Conservation (phyloP, 208 protist genomes). For the Lotmaria passim region DNA sequence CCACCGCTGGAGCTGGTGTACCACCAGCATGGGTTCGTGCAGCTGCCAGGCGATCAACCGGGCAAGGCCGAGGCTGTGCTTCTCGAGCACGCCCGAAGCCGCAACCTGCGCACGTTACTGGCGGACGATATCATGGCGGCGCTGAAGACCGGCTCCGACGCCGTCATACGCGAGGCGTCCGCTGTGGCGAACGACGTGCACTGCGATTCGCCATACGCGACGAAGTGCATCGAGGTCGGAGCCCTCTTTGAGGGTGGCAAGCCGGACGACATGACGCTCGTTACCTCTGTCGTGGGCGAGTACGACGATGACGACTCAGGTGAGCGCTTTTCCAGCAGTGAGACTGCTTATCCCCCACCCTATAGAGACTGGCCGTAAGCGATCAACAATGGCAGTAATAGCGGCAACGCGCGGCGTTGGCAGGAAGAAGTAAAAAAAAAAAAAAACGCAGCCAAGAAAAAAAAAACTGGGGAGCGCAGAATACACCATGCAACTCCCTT, state of each 20-base stretch:
- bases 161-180: conserved; percentile 44
- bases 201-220: conserved; percentile 67
- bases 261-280: conserved; percentile 78
- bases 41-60: neutral
- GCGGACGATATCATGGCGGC: conserved; percentile 58
- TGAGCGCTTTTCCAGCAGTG: conserved; percentile 51
- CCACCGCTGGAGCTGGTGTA: conserved; percentile 35
- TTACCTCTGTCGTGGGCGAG: conserved; percentile 61
- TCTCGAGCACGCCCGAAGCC: conserved; percentile 5
- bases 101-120: conserved; percentile 31
- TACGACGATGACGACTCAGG: conserved; percentile 46
- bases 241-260: conserved; percentile 79
- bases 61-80: conserved; percentile 1
- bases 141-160: conserved; percentile 37
- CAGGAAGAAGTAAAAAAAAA: neutral
- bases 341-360: conserved; percentile 48
- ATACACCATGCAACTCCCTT: neutral
- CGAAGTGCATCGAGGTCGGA: conserved; percentile 63
- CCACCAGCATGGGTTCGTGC: conserved; percentile 29
- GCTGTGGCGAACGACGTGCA: conserved; percentile 48
- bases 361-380: conserved; percentile 72
- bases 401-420: neutral
- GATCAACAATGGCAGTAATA: no score
- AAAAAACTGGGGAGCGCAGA: neutral
- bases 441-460: conserved; percentile 1